Conservation (phyloP, 306 rosid species). For the Pyrus betulifolia region DNA sequence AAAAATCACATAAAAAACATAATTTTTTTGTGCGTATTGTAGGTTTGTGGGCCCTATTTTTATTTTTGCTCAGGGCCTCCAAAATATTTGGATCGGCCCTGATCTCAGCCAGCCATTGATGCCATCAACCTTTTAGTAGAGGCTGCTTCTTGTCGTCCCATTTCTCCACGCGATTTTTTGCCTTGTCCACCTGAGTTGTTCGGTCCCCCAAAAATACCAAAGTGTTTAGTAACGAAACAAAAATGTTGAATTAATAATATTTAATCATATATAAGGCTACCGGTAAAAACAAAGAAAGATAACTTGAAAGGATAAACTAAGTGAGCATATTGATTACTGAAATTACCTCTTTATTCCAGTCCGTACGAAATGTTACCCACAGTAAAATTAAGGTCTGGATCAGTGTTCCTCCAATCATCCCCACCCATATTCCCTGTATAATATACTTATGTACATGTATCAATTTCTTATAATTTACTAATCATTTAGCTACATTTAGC, state of each 20-base stretch:
- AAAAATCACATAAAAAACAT: too few species aligned
- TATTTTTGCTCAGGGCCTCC: too few species aligned
- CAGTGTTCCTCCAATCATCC: conserved; percentile 74
- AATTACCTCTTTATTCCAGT: conserved; percentile 61
- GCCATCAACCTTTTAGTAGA: background rate
- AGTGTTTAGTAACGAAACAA: too few species aligned
- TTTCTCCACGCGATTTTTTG: conserved; percentile 34
- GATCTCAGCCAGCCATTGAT: background rate
- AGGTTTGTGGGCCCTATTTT: too few species aligned
- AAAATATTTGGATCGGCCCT: too few species aligned
- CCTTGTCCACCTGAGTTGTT: conserved; percentile 29
- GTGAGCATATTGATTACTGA: background rate
- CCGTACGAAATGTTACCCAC: conserved; percentile 58
- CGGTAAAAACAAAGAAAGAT: too few species aligned
- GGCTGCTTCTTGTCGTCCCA: conserved; percentile 32
- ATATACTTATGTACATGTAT: too few species aligned
- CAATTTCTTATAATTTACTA: background rate
- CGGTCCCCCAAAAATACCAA: background rate
- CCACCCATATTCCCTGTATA: conserved; percentile 67
- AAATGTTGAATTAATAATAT: background rate
- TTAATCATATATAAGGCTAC: background rate
- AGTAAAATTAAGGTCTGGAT: conserved; percentile 54
- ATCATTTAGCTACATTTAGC: background rate
- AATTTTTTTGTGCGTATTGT: too few species aligned
- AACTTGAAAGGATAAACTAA: too few species aligned